These are phyloP conservation scores for Spizellomyces punctatus DNA, from an alignment of 192 early-diverging fungal genomes.

Conservation along the genomic window DNA sequence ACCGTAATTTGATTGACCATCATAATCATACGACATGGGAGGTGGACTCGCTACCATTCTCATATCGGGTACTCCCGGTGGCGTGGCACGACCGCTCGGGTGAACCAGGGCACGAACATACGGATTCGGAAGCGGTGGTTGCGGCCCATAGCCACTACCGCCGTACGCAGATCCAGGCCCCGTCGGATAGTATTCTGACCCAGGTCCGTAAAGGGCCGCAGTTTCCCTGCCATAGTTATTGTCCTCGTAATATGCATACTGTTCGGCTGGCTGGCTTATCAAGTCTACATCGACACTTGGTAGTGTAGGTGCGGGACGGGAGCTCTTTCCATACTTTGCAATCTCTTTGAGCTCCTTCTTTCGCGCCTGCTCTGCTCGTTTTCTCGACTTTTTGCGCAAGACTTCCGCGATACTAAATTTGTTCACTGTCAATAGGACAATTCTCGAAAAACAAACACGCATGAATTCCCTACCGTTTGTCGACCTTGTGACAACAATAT, in stretches of 20 bases:
- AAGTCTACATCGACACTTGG: slow-evolving; percentile 29
- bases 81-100: too few relatives aligned
- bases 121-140: slow-evolving; percentile 22
- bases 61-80: too few relatives aligned
- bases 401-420: slow-evolving; percentile 58
- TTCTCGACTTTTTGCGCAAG: slow-evolving; percentile 53
- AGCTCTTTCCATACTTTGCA: slow-evolving; percentile 26
- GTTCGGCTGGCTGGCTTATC: neutral
- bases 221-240: neutral
- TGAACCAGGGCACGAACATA: slow-evolving; percentile 14
- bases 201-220: too few relatives aligned
- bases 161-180: slow-evolving; percentile 9
- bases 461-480: slow-evolving; percentile 68
- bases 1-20: too few relatives aligned
- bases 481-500: slow-evolving; percentile 85
- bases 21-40: too few relatives aligned
- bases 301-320: slow-evolving; percentile 23
- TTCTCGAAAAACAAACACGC: neutral
- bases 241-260: neutral
- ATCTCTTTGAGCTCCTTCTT: slow-evolving; percentile 43
- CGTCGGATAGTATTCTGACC: neutral
- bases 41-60: too few relatives aligned
- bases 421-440: neutral
- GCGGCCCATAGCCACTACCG: neutral
- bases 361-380: slow-evolving; percentile 52